Evolutionary conservation across 805 yeast genomes (phyloP).

Genomic region (Wickerhamomyces strasburgensis): DNA sequence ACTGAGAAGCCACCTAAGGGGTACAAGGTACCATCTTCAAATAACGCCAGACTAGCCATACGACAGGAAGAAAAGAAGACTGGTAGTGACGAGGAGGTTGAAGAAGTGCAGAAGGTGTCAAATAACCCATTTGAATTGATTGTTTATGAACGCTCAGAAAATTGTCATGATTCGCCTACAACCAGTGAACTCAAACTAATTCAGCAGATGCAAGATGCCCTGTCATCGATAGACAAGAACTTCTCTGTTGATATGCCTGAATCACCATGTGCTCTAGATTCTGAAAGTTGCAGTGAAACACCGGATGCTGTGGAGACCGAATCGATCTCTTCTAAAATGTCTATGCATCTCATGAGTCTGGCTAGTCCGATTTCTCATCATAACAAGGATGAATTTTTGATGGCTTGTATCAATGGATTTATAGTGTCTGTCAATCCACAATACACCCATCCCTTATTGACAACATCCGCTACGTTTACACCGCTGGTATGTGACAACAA

Average conservation of each 20-base stretch:
- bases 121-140: no score
- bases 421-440: constrained; percentile 39
- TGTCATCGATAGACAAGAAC: background rate
- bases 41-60: constrained; percentile 2
- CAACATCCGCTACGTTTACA: constrained; percentile 36
- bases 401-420: constrained; percentile 36
- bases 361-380: constrained; percentile 2
- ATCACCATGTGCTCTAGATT: background rate
- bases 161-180: no score
- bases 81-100: background rate
- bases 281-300: no score
- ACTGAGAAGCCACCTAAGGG: constrained; percentile 17
- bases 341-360: no score
- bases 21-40: constrained; percentile 14
- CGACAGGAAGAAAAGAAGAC: constrained; percentile 2
- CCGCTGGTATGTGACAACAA: constrained; percentile 30
- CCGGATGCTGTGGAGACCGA: no score
- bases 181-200: no score
- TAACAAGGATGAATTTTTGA: constrained; percentile 12
- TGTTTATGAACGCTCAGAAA: no score
- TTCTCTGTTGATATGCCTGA: background rate
- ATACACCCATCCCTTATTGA: constrained; percentile 34
- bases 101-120: constrained; percentile 2
- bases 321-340: no score
- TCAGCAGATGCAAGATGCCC: no score